phyloP scores from a whole-genome alignment of 768 basidiomycete genomes.

The Agrocybe praecox region DNA sequence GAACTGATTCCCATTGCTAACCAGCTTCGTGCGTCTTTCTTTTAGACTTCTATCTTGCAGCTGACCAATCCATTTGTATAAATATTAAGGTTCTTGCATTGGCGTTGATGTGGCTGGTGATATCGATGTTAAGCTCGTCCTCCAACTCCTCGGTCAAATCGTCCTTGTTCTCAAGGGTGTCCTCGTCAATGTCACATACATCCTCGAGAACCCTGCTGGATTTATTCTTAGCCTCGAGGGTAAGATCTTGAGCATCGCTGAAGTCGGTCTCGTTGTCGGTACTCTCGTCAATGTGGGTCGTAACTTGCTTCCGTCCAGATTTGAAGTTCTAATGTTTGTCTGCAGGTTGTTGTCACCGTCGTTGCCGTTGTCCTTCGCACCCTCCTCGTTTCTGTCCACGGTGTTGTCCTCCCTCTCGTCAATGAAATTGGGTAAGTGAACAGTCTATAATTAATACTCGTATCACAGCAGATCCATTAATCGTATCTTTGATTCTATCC shows the following conservation, averaged over 20 bases:
- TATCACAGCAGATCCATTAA: not conserved
- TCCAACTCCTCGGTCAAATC: not conserved
- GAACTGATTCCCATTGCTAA: conserved; percentile 14
- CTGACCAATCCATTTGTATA: no score
- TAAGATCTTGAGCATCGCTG: not conserved
- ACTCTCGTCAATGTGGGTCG: not conserved
- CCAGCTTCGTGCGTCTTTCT: conserved; percentile 14
- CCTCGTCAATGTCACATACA: not conserved
- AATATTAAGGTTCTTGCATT: not conserved
- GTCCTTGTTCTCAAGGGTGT: not conserved
- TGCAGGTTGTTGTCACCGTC: not conserved
- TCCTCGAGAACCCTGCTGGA: not conserved
- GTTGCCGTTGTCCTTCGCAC: not conserved
- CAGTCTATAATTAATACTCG: not conserved
- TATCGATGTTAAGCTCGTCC: not conserved
- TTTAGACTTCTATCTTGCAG: not conserved
- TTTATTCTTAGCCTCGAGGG: not conserved
- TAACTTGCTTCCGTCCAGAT: no score
- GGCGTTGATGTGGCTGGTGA: not conserved
- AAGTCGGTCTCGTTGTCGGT: not conserved
- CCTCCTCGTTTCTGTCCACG: not conserved
- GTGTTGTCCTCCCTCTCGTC: not conserved
- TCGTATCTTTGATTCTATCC: not conserved
- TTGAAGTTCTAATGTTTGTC: not conserved
- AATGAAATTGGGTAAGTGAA: not conserved